A percentile compares a stretch with the other conserved stretches of the same genome.
Evolutionary conservation across 306 rosid genomes (phyloP).

Genomic region (Spatholobus suberectus): DNA sequence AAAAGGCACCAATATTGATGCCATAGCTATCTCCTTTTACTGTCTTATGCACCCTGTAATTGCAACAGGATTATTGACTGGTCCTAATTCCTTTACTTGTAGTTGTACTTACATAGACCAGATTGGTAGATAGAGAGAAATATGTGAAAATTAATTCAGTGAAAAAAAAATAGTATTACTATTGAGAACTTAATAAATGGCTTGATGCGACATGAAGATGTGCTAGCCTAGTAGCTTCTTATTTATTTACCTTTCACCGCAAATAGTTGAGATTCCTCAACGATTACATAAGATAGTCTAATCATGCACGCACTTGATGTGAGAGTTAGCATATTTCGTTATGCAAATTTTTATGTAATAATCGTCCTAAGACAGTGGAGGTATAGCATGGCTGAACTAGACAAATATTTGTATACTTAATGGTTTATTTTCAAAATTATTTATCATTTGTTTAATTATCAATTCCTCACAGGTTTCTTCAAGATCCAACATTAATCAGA

Average conservation of each 20-base stretch:
- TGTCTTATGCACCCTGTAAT: slow-evolving; percentile 24
- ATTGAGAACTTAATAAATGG: neutral
- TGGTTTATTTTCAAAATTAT: slow-evolving; percentile 31
- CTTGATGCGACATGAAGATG: neutral
- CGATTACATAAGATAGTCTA: neutral
- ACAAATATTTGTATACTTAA: slow-evolving; percentile 36
- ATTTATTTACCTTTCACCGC: neutral
- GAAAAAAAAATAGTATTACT: neutral
- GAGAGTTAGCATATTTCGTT: neutral
- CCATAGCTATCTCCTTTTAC: slow-evolving; percentile 47
- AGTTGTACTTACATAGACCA: neutral
- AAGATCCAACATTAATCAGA: slow-evolving; percentile 48
- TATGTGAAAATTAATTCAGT: neutral
- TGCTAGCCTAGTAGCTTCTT: slow-evolving; percentile 8
- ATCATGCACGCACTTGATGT: neutral
- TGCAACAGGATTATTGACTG: slow-evolving; percentile 47
- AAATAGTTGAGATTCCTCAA: slow-evolving; percentile 42
- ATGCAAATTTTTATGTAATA: neutral
- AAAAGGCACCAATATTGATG: slow-evolving; percentile 58
- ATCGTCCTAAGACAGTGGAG: slow-evolving; percentile 28
- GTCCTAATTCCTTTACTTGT: slow-evolving; percentile 32
- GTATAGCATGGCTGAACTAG: slow-evolving; percentile 43
- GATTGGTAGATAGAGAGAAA: neutral
- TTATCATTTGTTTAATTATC: slow-evolving; percentile 33
- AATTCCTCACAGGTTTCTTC: slow-evolving; percentile 32